Evolutionary conservation across 2,329 filamentous ascomycete species (phyloP).

Genomic region (Microdochium paspali): DNA sequence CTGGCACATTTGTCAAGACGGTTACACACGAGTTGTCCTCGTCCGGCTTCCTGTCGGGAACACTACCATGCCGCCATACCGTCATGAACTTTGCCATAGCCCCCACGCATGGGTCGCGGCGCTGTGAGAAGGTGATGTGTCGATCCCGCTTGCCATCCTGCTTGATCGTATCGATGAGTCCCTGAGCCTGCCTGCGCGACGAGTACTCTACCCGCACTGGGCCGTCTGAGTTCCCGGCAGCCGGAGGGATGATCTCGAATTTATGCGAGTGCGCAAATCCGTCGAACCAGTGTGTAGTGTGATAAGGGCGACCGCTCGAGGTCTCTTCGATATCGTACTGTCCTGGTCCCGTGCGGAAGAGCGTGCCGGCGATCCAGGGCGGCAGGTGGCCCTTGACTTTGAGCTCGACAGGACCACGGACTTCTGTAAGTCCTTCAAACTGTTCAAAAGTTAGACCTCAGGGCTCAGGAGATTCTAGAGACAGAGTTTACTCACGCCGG

Average conservation of each 20-base stretch:
- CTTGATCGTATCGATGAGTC: constrained; percentile 49
- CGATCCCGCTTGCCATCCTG: constrained; percentile 43
- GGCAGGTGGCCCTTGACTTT: constrained; percentile 59
- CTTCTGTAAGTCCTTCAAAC: constrained; percentile 61
- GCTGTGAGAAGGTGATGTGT: constrained; percentile 58
- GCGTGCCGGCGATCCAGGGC: constrained; percentile 56
- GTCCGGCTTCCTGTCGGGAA: constrained; percentile 14
- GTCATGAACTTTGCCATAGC: constrained; percentile 65
- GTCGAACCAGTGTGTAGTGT: constrained; percentile 72
- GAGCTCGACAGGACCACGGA: constrained; percentile 55
- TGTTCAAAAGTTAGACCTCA: constrained; percentile 19
- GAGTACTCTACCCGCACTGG: constrained; percentile 53
- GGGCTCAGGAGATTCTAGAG: not conserved
- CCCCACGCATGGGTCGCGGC: constrained; percentile 63
- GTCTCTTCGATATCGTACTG: constrained; percentile 50
- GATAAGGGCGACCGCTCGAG: constrained; percentile 43
- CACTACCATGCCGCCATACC: constrained; percentile 31
- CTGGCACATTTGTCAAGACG: constrained; percentile 55
- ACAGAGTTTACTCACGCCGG: constrained; percentile 28
- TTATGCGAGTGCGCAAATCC: constrained; percentile 62
- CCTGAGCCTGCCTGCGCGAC: constrained; percentile 59
- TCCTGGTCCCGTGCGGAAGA: constrained; percentile 70
- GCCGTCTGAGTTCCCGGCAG: constrained; percentile 7
- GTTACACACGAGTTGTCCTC: constrained; percentile 57
- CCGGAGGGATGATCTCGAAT: constrained; percentile 52